These are phyloP conservation scores for Phytopythium cucurbitacearum DNA, from an alignment of 352 stramenopile species.

Conservation along the genomic window DNA sequence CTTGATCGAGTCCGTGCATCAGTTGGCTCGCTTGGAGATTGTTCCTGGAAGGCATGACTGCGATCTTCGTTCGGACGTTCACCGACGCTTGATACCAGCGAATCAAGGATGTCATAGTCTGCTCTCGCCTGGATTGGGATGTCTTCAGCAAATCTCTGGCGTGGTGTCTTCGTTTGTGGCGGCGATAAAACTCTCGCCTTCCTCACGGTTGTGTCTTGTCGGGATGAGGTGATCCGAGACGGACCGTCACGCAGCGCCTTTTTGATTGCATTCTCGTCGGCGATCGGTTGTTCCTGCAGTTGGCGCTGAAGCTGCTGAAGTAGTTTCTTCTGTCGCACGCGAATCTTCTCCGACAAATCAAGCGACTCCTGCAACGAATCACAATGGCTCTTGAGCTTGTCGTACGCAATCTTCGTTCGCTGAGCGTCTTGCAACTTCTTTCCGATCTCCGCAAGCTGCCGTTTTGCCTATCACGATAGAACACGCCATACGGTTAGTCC, in stretches of 20 bases:
- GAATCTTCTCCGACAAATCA: constrained; percentile 77
- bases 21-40: constrained; percentile 19
- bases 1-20: constrained; percentile 4
- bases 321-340: constrained; percentile 71
- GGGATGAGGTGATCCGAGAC: too few relatives aligned
- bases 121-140: constrained; percentile 6
- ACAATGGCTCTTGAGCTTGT: constrained; percentile 71
- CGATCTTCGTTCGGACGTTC: not conserved
- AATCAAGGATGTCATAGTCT: constrained; percentile 38
- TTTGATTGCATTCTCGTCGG: constrained; percentile 3
- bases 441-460: constrained; percentile 29
- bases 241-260: constrained; percentile 4
- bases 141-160: too few relatives aligned
- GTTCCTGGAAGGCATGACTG: constrained; percentile 9
- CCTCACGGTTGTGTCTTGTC: too few relatives aligned
- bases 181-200: not conserved
- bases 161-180: not conserved
- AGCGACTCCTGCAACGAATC: constrained; percentile 75
- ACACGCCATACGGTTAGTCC: not conserved
- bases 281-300: constrained; percentile 7
- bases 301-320: constrained; percentile 61
- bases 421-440: constrained; percentile 45
- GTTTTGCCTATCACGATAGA: constrained; percentile 26
- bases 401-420: constrained; percentile 50
- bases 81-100: constrained; percentile 12